phyloP scores from a whole-genome alignment of 2,329 filamentous ascomycete genomes.

The Nakataea oryzae region DNA sequence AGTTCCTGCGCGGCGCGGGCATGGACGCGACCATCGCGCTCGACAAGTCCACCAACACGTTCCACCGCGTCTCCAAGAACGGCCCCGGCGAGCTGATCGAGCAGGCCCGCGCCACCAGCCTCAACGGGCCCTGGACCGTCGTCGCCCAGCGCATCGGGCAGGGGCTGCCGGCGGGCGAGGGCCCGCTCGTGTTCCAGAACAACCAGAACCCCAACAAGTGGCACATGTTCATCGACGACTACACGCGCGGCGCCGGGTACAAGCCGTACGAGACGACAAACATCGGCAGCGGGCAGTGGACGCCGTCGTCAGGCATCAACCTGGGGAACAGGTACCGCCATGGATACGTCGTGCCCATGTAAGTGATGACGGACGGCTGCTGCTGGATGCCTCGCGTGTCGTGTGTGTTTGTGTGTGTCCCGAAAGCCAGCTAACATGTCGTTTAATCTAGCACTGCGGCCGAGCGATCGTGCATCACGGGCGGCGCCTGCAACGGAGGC shows the following conservation, averaged over 20 bases:
- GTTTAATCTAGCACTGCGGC: background rate
- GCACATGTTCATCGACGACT: conserved; percentile 10
- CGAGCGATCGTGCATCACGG: background rate
- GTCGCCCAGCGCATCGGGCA: conserved; percentile 7
- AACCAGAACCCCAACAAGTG: conserved; percentile 9
- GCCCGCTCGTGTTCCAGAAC: conserved; percentile 9
- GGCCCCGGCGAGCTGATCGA: conserved; percentile 9
- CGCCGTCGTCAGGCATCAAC: background rate
- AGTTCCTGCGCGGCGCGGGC: conserved; percentile 4
- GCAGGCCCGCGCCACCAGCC: conserved; percentile 5
- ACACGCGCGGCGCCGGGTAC: conserved; percentile 9
- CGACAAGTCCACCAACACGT: conserved; percentile 4
- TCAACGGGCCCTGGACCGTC: conserved; percentile 7
- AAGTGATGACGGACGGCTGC: no score
- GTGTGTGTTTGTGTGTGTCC: background rate
- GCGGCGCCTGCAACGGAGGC: background rate
- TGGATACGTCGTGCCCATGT: conserved; percentile 10
- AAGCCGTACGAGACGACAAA: conserved; percentile 8
- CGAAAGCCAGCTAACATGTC: background rate
- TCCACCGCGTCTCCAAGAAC: conserved; percentile 9
- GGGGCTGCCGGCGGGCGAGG: conserved; percentile 9
- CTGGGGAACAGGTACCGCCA: conserved; percentile 7
- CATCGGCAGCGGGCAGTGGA: conserved; percentile 7
- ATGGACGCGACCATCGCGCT: conserved; percentile 9
- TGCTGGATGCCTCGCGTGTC: background rate